Evolutionary conservation across 2,329 filamentous ascomycete genomes (phyloP).

Genomic region (Bipolaris bicolor): DNA sequence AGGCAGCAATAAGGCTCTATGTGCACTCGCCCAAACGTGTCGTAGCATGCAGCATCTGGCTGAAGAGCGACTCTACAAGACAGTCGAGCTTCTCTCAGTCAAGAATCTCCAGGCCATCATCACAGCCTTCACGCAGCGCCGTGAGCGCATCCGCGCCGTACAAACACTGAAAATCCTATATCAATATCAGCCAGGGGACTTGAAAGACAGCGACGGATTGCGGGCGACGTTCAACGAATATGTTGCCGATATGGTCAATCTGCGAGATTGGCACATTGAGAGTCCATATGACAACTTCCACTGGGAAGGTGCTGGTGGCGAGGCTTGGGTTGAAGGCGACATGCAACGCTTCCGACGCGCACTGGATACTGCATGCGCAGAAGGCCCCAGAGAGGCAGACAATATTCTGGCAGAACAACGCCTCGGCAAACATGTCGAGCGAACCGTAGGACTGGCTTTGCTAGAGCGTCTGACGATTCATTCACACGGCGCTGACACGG

Average conservation of each 20-base stretch:
- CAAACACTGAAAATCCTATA: constrained; percentile 44
- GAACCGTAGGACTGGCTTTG: constrained; percentile 34
- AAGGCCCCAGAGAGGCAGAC: constrained; percentile 21
- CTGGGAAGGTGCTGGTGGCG: constrained; percentile 33
- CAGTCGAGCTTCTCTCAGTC: constrained; percentile 38
- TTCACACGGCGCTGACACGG: constrained; percentile 39
- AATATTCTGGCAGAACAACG: constrained; percentile 21
- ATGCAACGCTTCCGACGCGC: constrained; percentile 41
- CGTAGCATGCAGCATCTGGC: constrained; percentile 37
- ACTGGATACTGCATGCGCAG: constrained; percentile 34
- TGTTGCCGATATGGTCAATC: constrained; percentile 38
- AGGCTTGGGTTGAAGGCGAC: constrained; percentile 42
- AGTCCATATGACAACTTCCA: constrained; percentile 46
- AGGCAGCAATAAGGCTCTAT: constrained; percentile 31
- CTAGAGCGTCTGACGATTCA: constrained; percentile 43
- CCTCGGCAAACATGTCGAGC: constrained; percentile 19
- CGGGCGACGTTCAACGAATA: constrained; percentile 37
- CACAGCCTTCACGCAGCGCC: constrained; percentile 30
- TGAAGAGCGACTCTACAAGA: constrained; percentile 43
- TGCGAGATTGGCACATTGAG: constrained; percentile 44
- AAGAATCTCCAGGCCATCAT: constrained; percentile 34
- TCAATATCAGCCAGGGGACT: constrained; percentile 24
- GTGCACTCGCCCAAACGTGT: constrained; percentile 39
- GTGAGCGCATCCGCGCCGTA: constrained; percentile 36
- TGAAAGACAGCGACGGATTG: constrained; percentile 29